Conservation (phyloP, 352 stramenopile species). For the Phytopythium mirpurense region DNA sequence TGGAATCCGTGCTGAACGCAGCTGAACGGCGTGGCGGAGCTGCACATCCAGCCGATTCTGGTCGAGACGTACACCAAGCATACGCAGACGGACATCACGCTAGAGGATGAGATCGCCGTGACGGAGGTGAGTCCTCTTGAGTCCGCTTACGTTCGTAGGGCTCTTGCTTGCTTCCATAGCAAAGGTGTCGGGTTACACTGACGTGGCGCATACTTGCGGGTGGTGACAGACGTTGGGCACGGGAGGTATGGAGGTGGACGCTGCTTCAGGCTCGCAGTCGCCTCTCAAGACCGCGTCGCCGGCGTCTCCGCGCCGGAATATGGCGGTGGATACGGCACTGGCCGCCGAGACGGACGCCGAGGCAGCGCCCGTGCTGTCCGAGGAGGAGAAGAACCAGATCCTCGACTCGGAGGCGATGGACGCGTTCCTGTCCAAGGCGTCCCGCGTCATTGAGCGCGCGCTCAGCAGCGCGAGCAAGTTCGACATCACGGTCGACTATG, state of each 20-base stretch:
- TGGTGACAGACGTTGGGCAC: slow-evolving; percentile 12
- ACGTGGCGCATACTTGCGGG: no score
- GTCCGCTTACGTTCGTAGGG: no score
- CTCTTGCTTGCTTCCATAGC: no score
- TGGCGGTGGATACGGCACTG: slow-evolving; percentile 42
- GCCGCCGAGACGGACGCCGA: slow-evolving; percentile 22
- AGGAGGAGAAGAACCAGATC: slow-evolving; percentile 62
- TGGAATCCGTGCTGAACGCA: slow-evolving; percentile 4
- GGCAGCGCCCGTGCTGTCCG: slow-evolving; percentile 27
- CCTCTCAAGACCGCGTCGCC: slow-evolving; percentile 27
- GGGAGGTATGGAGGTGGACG: slow-evolving; percentile 43
- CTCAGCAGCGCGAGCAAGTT: slow-evolving; percentile 72
- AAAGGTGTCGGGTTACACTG: no score
- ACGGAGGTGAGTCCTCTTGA: slow-evolving; percentile 28
- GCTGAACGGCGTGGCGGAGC: slow-evolving; percentile 64
- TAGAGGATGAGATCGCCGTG: slow-evolving; percentile 73
- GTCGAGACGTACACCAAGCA: slow-evolving; percentile 85
- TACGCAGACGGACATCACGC: slow-evolving; percentile 77
- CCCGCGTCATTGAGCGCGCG: slow-evolving; percentile 73
- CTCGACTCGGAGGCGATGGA: slow-evolving; percentile 78
- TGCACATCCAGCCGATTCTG: slow-evolving; percentile 75
- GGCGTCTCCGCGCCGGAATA: slow-evolving; percentile 35
- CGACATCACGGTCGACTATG: slow-evolving; percentile 86
- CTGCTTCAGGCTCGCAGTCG: slow-evolving; percentile 11
- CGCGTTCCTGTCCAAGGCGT: slow-evolving; percentile 68